Base-by-base conservation (phyloP, 108 stramenopile species). In the Ochromonas danica region DNA sequence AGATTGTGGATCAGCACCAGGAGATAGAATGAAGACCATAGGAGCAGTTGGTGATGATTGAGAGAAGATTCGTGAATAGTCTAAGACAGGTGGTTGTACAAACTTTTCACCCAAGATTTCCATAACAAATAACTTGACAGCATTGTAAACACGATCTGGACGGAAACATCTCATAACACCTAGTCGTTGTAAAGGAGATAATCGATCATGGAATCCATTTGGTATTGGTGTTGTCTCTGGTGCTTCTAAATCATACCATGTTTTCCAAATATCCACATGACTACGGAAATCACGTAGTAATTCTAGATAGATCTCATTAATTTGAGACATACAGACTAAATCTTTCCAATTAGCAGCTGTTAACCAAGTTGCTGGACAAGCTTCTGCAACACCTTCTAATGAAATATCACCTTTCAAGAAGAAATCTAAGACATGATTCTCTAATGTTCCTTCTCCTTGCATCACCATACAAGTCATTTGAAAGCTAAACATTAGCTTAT, bases 401-500 rank as follows among this genome's bases (percentile, higher is more conserved):
- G 84, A 85, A 42, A 86, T 88, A 63, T 91, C 90, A 28, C 90
- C 90, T 63, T 91, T 91, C 43, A 91, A 75, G 84, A 91, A 91
- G 67, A 88, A 89, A 87, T 91, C 89, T 22, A 91, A 79, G 43
- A 86, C 81, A 40, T 42, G 61, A 31, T 77, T 67, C 39, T 88
- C 81, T 40, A 91, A 79, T 28, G 61, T 65, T 6, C 85, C 88
- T 14, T 88, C 89, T 41, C 88, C 90, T 39, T 89, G 86, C 82
- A 90, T 84, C 39, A 91, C 81, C 85, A 86, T 86, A 67, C 84
- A 85, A 0, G 85, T 85, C 85, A 86, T 86, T 65, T 82, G 85
- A 71, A 91, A 89, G 38, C 83, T 72, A 70, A 90, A 91, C 87
- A 90, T 91, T 28, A 91, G 77, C 85, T 91, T 91, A 82, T 91